Percentiles rank a stretch among this genome's conserved stretches.
Evolutionary conservation across 495 filamentous ascomycete genomes (phyloP).

Genomic region (Cercophora samala): DNA sequence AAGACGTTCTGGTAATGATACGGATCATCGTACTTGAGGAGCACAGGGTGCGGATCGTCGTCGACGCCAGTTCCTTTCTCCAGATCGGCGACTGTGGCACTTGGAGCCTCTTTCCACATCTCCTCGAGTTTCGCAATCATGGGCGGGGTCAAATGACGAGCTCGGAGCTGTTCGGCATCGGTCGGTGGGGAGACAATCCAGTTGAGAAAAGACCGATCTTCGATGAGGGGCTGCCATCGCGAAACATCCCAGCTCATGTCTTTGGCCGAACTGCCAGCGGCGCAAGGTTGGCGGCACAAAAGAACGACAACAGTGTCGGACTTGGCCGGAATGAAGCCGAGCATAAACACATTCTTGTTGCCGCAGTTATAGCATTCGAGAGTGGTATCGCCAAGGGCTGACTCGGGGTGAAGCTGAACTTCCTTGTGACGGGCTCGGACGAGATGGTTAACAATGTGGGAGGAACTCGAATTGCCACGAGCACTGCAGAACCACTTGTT

Average conservation of each 20-base stretch:
- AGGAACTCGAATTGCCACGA: conserved; percentile 91
- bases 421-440: conserved; percentile 98
- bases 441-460: conserved; percentile 97
- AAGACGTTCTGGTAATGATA: conserved; percentile 99
- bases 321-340: conserved; percentile 99
- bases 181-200: conserved; percentile 91
- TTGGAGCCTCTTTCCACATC: conserved; percentile 96
- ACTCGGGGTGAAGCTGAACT: conserved; percentile 92
- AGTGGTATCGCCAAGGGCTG: conserved; percentile 93
- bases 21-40: conserved; percentile 93
- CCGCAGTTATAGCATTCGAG: conserved; percentile 99
- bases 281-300: conserved; percentile 94
- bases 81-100: conserved; percentile 84
- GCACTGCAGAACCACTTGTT: conserved; percentile 99
- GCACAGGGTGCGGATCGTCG: conserved; percentile 90
- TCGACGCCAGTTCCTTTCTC: conserved; percentile 92
- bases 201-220: conserved; percentile 89
- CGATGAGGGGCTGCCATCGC: conserved; percentile 95
- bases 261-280: conserved; percentile 91
- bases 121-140: conserved; percentile 97
- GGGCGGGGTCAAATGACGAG: conserved; percentile 87
- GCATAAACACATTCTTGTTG: conserved; percentile 98
- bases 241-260: conserved; percentile 99
- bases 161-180: conserved; percentile 93
- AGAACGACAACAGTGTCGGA: conserved; percentile 97